Evolutionary conservation across 2,329 filamentous ascomycete species (phyloP).

Genomic region (Botryotinia globosa): DNA sequence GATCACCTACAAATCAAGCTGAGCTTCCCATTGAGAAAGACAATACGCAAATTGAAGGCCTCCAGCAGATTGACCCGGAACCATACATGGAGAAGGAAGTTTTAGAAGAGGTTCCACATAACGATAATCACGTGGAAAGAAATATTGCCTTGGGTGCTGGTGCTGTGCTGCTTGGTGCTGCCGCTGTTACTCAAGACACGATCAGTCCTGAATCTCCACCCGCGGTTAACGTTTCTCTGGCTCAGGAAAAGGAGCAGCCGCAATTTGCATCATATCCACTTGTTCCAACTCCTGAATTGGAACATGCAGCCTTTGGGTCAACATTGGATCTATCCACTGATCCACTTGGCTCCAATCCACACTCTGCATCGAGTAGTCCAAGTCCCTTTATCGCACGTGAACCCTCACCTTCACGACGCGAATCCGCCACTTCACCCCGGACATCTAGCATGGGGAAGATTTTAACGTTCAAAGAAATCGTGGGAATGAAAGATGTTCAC

Average conservation of each 20-base stretch:
- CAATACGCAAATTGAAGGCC: background rate
- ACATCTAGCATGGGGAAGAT: slow-evolving; percentile 22
- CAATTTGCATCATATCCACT: slow-evolving; percentile 34
- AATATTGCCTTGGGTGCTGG: slow-evolving; percentile 25
- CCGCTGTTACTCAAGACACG: background rate
- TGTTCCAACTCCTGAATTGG: slow-evolving; percentile 39
- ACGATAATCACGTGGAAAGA: slow-evolving; percentile 23
- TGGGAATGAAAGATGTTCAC: slow-evolving; percentile 60
- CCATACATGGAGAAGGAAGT: slow-evolving; percentile 17
- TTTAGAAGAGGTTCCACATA: background rate
- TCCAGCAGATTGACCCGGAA: background rate
- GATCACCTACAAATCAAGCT: background rate
- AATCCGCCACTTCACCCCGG: slow-evolving; percentile 20
- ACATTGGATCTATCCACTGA: slow-evolving; percentile 26
- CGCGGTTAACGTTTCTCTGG: slow-evolving; percentile 41
- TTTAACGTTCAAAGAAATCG: slow-evolving; percentile 68
- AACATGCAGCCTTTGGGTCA: slow-evolving; percentile 39
- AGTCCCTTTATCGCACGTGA: slow-evolving; percentile 21
- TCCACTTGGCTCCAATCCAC: slow-evolving; percentile 2
- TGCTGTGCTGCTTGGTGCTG: slow-evolving; percentile 21
- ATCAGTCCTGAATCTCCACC: slow-evolving; percentile 12
- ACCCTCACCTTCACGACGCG: slow-evolving; percentile 23
- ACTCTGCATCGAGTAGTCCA: slow-evolving; percentile 17
- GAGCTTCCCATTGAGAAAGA: background rate
- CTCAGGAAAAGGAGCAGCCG: slow-evolving; percentile 46